phyloP scores from a whole-genome alignment of 169 alveolate species.

The Haemoproteus tartakovskyi region DNA sequence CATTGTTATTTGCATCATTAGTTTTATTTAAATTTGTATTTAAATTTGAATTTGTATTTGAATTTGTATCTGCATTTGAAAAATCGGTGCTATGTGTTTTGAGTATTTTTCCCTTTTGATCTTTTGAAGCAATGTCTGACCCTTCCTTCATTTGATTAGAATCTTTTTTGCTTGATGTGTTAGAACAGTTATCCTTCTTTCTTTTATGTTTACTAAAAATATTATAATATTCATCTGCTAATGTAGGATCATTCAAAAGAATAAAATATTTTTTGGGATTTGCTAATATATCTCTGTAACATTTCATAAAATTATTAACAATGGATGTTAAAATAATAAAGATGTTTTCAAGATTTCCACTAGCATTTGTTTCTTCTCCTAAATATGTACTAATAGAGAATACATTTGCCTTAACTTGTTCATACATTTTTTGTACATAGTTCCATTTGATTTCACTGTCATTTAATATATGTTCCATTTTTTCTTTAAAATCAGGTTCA shows the following conservation, averaged over 20 bases:
- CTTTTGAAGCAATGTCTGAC: too few species aligned
- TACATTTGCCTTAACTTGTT: conserved; percentile 52
- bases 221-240: conserved; percentile 56
- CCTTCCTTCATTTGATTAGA: too few species aligned
- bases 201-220: conserved; percentile 40
- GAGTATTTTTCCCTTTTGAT: too few species aligned
- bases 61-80: too few species aligned
- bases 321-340: conserved; percentile 59
- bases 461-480: conserved; percentile 28
- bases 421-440: conserved; percentile 21
- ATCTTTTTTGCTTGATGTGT: too few species aligned
- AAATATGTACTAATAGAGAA: conserved; percentile 23
- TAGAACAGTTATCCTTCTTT: background rate
- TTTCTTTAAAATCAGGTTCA: conserved; percentile 53
- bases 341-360: conserved; percentile 36
- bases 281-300: conserved; percentile 51
- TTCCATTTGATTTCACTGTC: conserved; percentile 47
- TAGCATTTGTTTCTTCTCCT: conserved; percentile 55
- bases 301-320: conserved; percentile 53
- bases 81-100: too few species aligned
- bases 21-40: too few species aligned
- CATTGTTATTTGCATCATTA: too few species aligned
- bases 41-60: too few species aligned
- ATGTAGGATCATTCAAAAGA: conserved; percentile 44
- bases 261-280: conserved; percentile 55